Evolutionary conservation across 371 early-diverging fungal species (phyloP), one percentile per base, ranked within the genome.

Genomic region (Mucor indicus): DNA sequence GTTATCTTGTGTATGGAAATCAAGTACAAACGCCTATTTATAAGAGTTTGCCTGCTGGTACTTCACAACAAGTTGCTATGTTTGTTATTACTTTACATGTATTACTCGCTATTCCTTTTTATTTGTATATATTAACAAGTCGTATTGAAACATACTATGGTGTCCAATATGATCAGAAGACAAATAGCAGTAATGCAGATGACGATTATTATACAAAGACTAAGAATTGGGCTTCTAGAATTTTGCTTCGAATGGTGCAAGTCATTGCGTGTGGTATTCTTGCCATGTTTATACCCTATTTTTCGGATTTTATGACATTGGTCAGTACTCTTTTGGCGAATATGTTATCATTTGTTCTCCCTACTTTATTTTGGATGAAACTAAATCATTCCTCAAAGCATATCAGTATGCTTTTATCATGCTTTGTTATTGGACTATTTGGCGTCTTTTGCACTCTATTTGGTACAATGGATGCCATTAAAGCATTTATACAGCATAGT

Each of bases 1-100:
- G 90, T 13, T 94, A 94, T 48, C 69, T 80, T 13, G 85, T 85
- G n/a, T 94, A 87, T 68, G 95, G 93, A 20, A 64, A 76, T 38
- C 13, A 38, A 12, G 86, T 85, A 15, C 50, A 64, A 44, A 84
- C 84, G 1, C 93, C 93, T 16, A 84, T 95, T 33, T 82, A 89
- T 57, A 60, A 77, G 43, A 89, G 79, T 51, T 62, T 94, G 19
- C 86, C 89, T 17, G 41, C 60, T 7, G 87, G 84, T n/a, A n/a
- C 82, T n/a, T 64, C 80, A 3, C 79, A 82, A 23, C 75, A 76
- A 8, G 64, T 81, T 23, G 82, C 90, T 33, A 84, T 87, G 60
- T 65, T 82, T 23, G 77, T 89, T 52, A 84, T 91, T 45, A 87
- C 90, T 0, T 55, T 85, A 1, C 93, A 93, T 53, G 90, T 91